Conservation (phyloP, 768 basidiomycete species). For the Cubamyces lactineus region DNA sequence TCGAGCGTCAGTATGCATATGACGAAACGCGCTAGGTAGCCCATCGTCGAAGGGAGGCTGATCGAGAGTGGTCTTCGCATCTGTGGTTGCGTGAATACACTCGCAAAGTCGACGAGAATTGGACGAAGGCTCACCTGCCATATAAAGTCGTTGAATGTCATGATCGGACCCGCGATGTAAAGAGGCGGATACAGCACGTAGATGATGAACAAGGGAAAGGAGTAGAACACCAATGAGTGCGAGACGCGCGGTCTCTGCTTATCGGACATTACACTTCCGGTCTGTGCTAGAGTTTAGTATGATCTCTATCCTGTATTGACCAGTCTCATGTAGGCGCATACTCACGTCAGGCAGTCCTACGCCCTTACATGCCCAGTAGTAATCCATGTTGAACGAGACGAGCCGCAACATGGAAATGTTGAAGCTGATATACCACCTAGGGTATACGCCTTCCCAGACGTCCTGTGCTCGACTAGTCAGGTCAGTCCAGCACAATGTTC, state of each 20-base stretch:
- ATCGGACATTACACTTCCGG: constrained; percentile 45
- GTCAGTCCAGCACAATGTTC: background rate
- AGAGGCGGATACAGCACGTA: constrained; percentile 93
- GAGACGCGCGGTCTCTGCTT: constrained; percentile 61
- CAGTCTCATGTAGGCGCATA: background rate
- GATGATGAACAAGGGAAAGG: constrained; percentile 72
- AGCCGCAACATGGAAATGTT: constrained; percentile 96
- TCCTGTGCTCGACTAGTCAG: constrained; percentile 48
- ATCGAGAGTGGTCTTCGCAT: constrained; percentile 61
- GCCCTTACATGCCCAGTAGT: constrained; percentile 74
- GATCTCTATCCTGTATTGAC: background rate
- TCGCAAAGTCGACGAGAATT: background rate
- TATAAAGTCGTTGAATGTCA: constrained; percentile 94
- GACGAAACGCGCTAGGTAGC: constrained; percentile 75
- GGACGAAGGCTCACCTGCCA: constrained; percentile 70
- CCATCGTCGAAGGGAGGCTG: constrained; percentile 40
- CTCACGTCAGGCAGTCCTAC: constrained; percentile 48
- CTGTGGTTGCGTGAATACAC: constrained; percentile 39
- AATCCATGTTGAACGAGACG: constrained; percentile 92
- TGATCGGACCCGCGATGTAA: constrained; percentile 95
- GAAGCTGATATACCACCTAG: constrained; percentile 92
- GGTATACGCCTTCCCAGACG: constrained; percentile 70
- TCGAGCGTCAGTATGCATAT: constrained; percentile 85
- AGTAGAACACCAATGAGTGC: constrained; percentile 64
- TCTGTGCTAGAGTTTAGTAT: constrained; percentile 21